Evolutionary conservation across 139 green algal species (phyloP), one percentile per base, ranked within the genome.

Genomic region (Coelastrella sp.): DNA sequence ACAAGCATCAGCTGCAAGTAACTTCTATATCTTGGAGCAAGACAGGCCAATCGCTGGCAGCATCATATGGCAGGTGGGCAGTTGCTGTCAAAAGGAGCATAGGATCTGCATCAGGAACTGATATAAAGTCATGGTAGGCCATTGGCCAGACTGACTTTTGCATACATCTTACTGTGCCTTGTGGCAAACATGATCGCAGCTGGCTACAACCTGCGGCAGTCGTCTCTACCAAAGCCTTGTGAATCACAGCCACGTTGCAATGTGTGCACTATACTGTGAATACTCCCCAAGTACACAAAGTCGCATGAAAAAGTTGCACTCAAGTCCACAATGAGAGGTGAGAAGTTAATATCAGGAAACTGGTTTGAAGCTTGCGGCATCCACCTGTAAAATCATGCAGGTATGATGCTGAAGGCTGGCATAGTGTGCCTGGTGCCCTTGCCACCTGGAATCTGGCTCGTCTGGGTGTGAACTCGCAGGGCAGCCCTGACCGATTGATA

Each of bases 361-460:
- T 49, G 35, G 35, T 49, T 5, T 49, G 35, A 49, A 49, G 35
- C 35, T 49, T 49, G 35, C 35, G 35, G 1, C 35, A 5, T 49
- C 35, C 35, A 49, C 35, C 35, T 49, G 35, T 49, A 49, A 49
- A 49, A 49, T 49, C 25, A 58, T 65, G 35, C 78, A 94, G 94
- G 79, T 95, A 95, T 86, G 94, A 96, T 88, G 89, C 96, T 20
- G 76, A 76, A 57, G 95, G 95, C 49, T 97, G 95, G 95, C 96
- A 93, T 75, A 87, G 73, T 0, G 68, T 92, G 24, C 92, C 93
- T 8, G 95, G 95, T 12, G 88, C 83, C 14, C 81, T 97, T 63
- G 89, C 75, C 27, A 93, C 90, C 11, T 97, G 95, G 95, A 96
- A 97, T 91, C 92, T 97, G 63, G 92, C 84, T 4, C 86, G 93